Conservation (phyloP, 352 stramenopile genomes). For the Plasmopara viticola region DNA sequence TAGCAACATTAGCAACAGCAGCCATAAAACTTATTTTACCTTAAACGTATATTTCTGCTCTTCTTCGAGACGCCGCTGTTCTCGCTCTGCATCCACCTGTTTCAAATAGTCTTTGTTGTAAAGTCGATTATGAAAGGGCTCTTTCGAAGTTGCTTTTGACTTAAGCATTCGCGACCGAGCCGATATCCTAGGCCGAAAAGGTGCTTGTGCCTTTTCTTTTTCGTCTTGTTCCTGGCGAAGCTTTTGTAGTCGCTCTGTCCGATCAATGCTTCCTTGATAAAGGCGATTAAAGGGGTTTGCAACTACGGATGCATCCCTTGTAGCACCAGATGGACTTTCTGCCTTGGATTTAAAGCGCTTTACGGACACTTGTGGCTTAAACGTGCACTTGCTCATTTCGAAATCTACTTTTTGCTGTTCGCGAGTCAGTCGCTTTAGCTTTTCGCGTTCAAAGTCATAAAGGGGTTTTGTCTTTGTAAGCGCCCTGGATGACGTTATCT, state of each 20-base stretch:
- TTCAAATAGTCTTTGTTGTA: slow-evolving; percentile 78
- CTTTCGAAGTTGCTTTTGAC: slow-evolving; percentile 23
- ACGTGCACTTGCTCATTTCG: slow-evolving; percentile 59
- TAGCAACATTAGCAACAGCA: not conserved
- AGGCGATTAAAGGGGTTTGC: slow-evolving; percentile 57
- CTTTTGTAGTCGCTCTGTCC: slow-evolving; percentile 50
- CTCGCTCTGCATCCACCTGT: slow-evolving; percentile 48
- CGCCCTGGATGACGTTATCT: slow-evolving; percentile 61
- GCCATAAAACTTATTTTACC: slow-evolving; percentile 21
- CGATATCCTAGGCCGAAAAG: slow-evolving; percentile 59
- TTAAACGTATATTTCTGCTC: slow-evolving; percentile 74
- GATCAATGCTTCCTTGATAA: slow-evolving; percentile 57
- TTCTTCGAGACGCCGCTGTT: slow-evolving; percentile 69
- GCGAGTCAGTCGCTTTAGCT: slow-evolving; percentile 56
- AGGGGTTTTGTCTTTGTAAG: slow-evolving; percentile 46
- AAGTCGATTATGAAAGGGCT: slow-evolving; percentile 70
- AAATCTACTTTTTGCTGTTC: slow-evolving; percentile 70
- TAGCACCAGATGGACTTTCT: slow-evolving; percentile 7
- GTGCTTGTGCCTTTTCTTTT: slow-evolving; percentile 44
- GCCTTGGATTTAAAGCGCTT: slow-evolving; percentile 38
- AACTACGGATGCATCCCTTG: slow-evolving; percentile 9
- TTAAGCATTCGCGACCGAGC: slow-evolving; percentile 21
- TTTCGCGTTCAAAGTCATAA: slow-evolving; percentile 66
- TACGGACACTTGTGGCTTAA: slow-evolving; percentile 48
- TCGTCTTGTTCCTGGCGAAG: slow-evolving; percentile 63